Percentiles rank a stretch among this genome's conserved stretches.
Conservation (phyloP, 2,329 filamentous ascomycete species). For the Exophiala sp. region DNA sequence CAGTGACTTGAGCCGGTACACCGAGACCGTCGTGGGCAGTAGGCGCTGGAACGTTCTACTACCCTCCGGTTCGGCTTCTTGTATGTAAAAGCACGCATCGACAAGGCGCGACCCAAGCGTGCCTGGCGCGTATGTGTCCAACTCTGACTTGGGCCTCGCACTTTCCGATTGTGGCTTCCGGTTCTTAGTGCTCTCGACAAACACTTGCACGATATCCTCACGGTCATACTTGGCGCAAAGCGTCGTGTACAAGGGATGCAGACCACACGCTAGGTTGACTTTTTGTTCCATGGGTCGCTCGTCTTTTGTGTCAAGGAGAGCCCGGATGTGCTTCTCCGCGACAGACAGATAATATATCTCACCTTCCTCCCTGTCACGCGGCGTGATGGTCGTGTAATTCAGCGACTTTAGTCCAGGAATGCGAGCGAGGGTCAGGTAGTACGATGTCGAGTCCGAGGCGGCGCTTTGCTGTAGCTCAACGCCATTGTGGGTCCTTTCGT, state of each 20-base stretch:
- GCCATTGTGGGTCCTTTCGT: constrained; percentile 43
- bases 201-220: constrained; percentile 18
- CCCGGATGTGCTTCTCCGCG: constrained; percentile 72
- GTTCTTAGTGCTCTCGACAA: constrained; percentile 51
- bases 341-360: constrained; percentile 90
- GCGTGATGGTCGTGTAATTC: constrained; percentile 58
- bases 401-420: constrained; percentile 41
- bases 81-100: constrained; percentile 56
- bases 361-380: constrained; percentile 75
- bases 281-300: not conserved
- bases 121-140: constrained; percentile 60
- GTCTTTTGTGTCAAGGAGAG: constrained; percentile 44
- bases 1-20: constrained; percentile 77
- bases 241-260: constrained; percentile 68
- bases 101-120: constrained; percentile 78
- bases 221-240: constrained; percentile 74
- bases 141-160: constrained; percentile 12
- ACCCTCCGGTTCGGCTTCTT: not conserved
- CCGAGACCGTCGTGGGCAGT: constrained; percentile 72
- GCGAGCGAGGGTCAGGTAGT: constrained; percentile 27
- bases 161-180: constrained; percentile 44
- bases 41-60: constrained; percentile 21
- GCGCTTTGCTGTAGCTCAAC: constrained; percentile 23
- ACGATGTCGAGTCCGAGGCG: constrained; percentile 22
- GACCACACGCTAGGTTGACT: constrained; percentile 1